Evolutionary conservation across 2,329 filamentous ascomycete species (phyloP).

Genomic region (Zarea fungicola): DNA sequence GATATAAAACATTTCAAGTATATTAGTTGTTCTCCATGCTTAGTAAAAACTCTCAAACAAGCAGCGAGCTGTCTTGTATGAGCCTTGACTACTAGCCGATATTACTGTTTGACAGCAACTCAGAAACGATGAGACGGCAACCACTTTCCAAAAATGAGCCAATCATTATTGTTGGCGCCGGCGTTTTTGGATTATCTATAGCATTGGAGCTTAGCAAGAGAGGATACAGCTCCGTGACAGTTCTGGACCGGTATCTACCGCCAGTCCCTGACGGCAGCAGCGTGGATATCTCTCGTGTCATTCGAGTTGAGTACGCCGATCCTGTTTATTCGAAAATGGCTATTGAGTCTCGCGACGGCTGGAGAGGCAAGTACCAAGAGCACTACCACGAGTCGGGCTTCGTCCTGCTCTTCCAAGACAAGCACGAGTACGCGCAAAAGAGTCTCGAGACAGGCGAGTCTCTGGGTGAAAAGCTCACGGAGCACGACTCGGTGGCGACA

Average conservation of each 20-base stretch:
- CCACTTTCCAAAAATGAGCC: too few species aligned
- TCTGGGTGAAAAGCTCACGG: slow-evolving; percentile 18
- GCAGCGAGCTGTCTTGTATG: too few species aligned
- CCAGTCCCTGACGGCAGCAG: slow-evolving; percentile 33
- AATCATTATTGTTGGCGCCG: slow-evolving; percentile 26
- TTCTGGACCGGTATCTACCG: slow-evolving; percentile 31
- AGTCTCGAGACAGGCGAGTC: slow-evolving; percentile 14
- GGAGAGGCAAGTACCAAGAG: slow-evolving; percentile 23
- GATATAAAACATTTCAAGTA: too few species aligned
- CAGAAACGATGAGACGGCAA: too few species aligned
- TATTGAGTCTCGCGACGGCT: slow-evolving; percentile 23
- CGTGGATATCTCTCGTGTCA: slow-evolving; percentile 37
- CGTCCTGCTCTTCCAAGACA: slow-evolving; percentile 23
- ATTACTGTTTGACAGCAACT: too few species aligned
- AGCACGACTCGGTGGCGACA: slow-evolving; percentile 21
- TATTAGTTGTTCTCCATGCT: too few species aligned
- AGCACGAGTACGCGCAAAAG: slow-evolving; percentile 20
- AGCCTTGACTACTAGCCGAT: too few species aligned
- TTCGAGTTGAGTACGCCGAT: slow-evolving; percentile 57
- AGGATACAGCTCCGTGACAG: slow-evolving; percentile 29
- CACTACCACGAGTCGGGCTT: slow-evolving; percentile 29
- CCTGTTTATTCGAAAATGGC: slow-evolving; percentile 57
- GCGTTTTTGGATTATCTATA: slow-evolving; percentile 27
- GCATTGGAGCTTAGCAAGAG: slow-evolving; percentile 22
- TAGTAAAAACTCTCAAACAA: too few species aligned